A percentile compares a stretch with the other conserved stretches of the same genome.
These are phyloP conservation scores for Microsporum audouinii DNA, from an alignment of 2,329 filamentous ascomycete genomes.

Conservation along the genomic window DNA sequence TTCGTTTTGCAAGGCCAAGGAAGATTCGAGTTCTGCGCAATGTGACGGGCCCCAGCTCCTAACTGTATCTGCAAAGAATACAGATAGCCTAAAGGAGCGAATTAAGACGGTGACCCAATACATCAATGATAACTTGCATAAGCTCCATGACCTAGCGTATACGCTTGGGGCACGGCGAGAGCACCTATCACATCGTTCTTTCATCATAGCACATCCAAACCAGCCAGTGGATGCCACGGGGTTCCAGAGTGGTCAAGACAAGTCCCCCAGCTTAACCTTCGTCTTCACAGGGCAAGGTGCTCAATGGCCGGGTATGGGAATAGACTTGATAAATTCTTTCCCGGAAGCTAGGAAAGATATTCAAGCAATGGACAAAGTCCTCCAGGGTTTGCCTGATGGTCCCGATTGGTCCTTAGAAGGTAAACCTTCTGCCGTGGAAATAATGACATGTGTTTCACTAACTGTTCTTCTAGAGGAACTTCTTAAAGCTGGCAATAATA, in stretches of 20 bases:
- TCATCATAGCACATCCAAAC: neutral
- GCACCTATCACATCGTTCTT: constrained; percentile 1
- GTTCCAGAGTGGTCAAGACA: neutral
- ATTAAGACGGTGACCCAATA: neutral
- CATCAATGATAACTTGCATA: neutral
- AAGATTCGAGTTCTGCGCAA: neutral
- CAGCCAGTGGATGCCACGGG: neutral
- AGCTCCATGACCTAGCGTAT: constrained; percentile 4
- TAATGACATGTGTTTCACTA: neutral
- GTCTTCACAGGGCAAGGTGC: constrained; percentile 18
- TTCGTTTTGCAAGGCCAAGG: neutral
- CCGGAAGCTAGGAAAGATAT: neutral
- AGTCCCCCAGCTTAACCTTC: neutral
- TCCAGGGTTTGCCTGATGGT: neutral
- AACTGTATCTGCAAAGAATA: neutral
- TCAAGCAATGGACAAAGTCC: neutral
- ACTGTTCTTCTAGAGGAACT: constrained; percentile 4
- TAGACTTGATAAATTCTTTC: constrained; percentile 10
- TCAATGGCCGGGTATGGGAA: constrained; percentile 15
- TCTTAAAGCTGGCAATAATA: neutral
- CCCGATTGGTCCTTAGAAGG: neutral
- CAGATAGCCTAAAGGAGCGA: neutral
- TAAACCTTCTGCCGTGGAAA: neutral
- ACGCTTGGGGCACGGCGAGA: constrained; percentile 7
- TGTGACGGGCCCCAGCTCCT: neutral